Evolutionary conservation across 2,329 filamentous ascomycete species (phyloP).

Genomic region (Pyrenophora graminea): DNA sequence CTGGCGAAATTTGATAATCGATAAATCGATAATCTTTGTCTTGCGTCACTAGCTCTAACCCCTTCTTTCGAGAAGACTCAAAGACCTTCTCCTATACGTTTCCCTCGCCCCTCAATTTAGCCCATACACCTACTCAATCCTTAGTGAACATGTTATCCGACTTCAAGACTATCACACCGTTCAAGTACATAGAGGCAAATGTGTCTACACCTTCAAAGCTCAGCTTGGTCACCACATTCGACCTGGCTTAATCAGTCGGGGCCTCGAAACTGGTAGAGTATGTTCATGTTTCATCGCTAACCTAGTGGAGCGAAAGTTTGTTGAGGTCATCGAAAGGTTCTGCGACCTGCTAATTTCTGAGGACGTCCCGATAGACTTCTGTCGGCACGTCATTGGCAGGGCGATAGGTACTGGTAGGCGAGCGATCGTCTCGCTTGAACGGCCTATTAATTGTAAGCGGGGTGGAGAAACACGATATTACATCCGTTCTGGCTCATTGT

Average conservation of each 20-base stretch:
- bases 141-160: slow-evolving; percentile 67
- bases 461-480: slow-evolving; percentile 4
- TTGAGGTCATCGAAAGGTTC: slow-evolving; percentile 57
- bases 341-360: slow-evolving; percentile 53
- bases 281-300: slow-evolving; percentile 53
- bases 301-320: slow-evolving; percentile 55
- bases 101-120: slow-evolving; percentile 38
- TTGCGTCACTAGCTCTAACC: slow-evolving; percentile 56
- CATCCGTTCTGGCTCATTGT: background rate
- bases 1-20: slow-evolving; percentile 50
- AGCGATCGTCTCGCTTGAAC: slow-evolving; percentile 53
- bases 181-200: slow-evolving; percentile 62
- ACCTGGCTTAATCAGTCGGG: slow-evolving; percentile 36
- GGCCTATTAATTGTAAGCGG: slow-evolving; percentile 42
- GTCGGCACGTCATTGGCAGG: slow-evolving; percentile 51
- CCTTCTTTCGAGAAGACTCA: slow-evolving; percentile 57
- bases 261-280: slow-evolving; percentile 43
- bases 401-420: slow-evolving; percentile 45
- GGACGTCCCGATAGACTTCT: slow-evolving; percentile 53
- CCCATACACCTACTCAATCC: slow-evolving; percentile 58
- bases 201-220: slow-evolving; percentile 69
- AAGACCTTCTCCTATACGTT: slow-evolving; percentile 63
- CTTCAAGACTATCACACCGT: slow-evolving; percentile 57
- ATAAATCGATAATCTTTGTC: slow-evolving; percentile 59
- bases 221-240: slow-evolving; percentile 49